phyloP scores from a whole-genome alignment of 2,329 filamentous ascomycete genomes.

The Hypoxylon sp. region DNA sequence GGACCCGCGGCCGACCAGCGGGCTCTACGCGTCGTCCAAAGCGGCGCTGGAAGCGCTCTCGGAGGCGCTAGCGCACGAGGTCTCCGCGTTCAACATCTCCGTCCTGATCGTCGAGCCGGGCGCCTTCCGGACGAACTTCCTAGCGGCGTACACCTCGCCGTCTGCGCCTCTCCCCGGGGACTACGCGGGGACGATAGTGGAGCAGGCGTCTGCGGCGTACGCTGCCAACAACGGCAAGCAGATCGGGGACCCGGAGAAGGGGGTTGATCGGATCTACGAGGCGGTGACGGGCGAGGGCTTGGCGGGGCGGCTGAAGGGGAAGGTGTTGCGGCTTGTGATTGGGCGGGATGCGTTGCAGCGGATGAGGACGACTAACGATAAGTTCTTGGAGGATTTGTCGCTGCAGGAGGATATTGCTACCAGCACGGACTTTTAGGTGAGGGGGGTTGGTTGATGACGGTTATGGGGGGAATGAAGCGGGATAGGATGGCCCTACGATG shows the following conservation, averaged over 20 bases:
- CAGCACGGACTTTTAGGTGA: slow-evolving; percentile 42
- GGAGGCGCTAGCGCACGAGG: slow-evolving; percentile 56
- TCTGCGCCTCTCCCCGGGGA: slow-evolving; percentile 43
- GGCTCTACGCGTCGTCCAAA: slow-evolving; percentile 54
- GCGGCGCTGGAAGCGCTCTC: slow-evolving; percentile 59
- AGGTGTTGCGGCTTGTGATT: slow-evolving; percentile 56
- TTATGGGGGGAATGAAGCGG: not conserved
- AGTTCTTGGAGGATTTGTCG: slow-evolving; percentile 44
- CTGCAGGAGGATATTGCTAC: slow-evolving; percentile 44
- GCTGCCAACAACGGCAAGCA: slow-evolving; percentile 46
- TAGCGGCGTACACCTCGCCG: slow-evolving; percentile 44
- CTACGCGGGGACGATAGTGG: slow-evolving; percentile 44
- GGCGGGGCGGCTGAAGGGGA: slow-evolving; percentile 53
- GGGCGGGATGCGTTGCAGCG: slow-evolving; percentile 54
- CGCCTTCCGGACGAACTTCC: slow-evolving; percentile 60
- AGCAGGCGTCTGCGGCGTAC: slow-evolving; percentile 37
- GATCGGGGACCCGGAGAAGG: slow-evolving; percentile 56
- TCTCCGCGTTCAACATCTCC: slow-evolving; percentile 55
- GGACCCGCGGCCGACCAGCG: slow-evolving; percentile 44
- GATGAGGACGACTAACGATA: slow-evolving; percentile 44
- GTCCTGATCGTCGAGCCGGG: slow-evolving; percentile 61
- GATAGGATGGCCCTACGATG: not conserved
- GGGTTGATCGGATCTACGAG: slow-evolving; percentile 57
- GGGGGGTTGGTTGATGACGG: slow-evolving; percentile 1
- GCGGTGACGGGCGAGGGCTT: slow-evolving; percentile 54